phyloP scores from a whole-genome alignment of 1,284 basidiomycete species.

The Irpex sp. region DNA sequence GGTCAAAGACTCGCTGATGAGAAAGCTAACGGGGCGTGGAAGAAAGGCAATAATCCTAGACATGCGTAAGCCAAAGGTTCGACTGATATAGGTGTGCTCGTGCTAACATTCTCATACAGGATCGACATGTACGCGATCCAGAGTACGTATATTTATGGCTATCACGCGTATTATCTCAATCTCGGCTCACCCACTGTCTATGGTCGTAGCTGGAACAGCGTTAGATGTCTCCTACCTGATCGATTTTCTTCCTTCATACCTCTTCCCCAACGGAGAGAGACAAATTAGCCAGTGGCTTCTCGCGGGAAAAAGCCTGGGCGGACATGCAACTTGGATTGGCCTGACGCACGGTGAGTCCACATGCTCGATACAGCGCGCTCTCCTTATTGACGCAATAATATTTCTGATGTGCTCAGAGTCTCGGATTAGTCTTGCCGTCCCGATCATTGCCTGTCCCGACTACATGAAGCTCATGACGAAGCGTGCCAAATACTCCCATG shows the following conservation, averaged over 20 bases:
- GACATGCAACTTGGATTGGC: conserved; percentile 74
- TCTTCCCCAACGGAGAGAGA: conserved; percentile 73
- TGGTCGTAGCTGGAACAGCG: conserved; percentile 61
- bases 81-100: neutral
- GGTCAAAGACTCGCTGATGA: conserved; percentile 54
- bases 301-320: conserved; percentile 73
- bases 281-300: conserved; percentile 66
- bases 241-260: conserved; percentile 74
- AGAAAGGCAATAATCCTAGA: conserved; percentile 47
- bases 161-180: neutral
- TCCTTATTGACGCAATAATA: neutral
- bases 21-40: conserved; percentile 57
- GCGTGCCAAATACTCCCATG: conserved; percentile 7
- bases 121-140: conserved; percentile 76
- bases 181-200: neutral
- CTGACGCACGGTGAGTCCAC: conserved; percentile 51
- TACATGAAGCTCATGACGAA: conserved; percentile 9
- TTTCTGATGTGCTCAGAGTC: conserved; percentile 3
- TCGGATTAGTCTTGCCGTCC: conserved; percentile 5
- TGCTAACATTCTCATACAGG: conserved; percentile 32
- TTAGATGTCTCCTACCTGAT: conserved; percentile 79
- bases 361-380: neutral
- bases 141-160: conserved; percentile 34
- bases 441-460: conserved; percentile 14
- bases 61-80: conserved; percentile 55